Base-by-base conservation (phyloP, 306 rosid species). In the Hylodesmum podocarpum region DNA sequence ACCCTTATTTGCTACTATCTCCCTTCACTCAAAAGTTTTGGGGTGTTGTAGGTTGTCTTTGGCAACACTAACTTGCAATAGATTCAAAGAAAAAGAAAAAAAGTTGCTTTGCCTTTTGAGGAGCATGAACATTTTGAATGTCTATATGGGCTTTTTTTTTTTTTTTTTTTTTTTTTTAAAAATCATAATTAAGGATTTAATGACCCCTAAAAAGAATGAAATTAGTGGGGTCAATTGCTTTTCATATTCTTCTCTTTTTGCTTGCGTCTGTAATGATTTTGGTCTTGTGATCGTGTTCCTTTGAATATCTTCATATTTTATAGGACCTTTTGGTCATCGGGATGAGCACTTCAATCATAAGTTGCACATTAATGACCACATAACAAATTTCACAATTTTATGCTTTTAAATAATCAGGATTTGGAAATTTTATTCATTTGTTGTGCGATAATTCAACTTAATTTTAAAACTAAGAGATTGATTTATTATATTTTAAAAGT, bases 141-240 rank as follows among this genome's bases (percentile, higher is more conserved):
- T 49, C 80, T 5, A 39, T 1, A 5, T 25, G 21, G 10, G 1
- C 18, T n/a, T 8, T 33, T 16, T 62, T 62, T 5, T 8, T 62
- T 62, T 62, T 8, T 62, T 62, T 62, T 8, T n/a, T 8, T 33
- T 16, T 62, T 62, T 5, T 8, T 62, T 62, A 33, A 3, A 15
- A 63, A 36, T 63, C 16, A 1, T 33, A 78, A 41, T 70, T n/a
- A 69, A 29, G 46, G 47, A 63, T 51, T 70, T 19, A 50, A 4
- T 83, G 81, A 76, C 28, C 51, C 73, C 88, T 87, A 57, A 74
- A 87, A 87, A 87, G 87, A 87, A 82, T 78, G 76, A 72, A 77
- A 34, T n/a, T 50, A 29, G 68, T 55, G 87, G 87, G 80, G 49
- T 81, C 85, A 58, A 6, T 1, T 51, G 65, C 78, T 75, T 64